A percentile compares a stretch with the other conserved stretches of the same genome.
Evolutionary conservation across 305 asterid species (phyloP).

Genomic region (Fraxinus sp.): DNA sequence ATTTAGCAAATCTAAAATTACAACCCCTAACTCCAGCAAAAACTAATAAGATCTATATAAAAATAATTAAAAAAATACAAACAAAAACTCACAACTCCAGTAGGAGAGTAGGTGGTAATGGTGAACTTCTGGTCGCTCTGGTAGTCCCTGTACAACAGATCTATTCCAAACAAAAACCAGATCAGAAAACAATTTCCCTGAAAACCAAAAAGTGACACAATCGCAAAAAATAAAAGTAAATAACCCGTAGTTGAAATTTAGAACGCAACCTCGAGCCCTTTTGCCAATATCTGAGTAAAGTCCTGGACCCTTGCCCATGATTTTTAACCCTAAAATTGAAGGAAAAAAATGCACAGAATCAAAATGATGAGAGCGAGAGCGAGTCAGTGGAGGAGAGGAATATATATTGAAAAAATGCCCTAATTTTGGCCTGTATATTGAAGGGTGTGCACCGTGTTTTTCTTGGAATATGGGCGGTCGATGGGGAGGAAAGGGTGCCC

Average conservation of each 20-base stretch:
- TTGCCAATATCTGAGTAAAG: slow-evolving; percentile 87
- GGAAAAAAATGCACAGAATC: slow-evolving; percentile 8
- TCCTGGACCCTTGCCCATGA: slow-evolving; percentile 86
- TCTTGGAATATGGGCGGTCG: slow-evolving; percentile 27
- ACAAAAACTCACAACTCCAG: slow-evolving; percentile 61
- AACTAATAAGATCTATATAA: slow-evolving; percentile 25
- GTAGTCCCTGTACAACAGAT: slow-evolving; percentile 77
- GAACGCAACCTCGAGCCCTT: slow-evolving; percentile 57
- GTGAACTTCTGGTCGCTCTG: slow-evolving; percentile 75
- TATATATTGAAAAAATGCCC: slow-evolving; percentile 31
- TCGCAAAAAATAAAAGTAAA: background rate
- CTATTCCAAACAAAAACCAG: slow-evolving; percentile 36
- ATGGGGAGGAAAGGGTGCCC: slow-evolving; percentile 1
- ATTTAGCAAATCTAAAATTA: background rate
- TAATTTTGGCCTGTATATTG: slow-evolving; percentile 21
- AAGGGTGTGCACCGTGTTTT: slow-evolving; percentile 5
- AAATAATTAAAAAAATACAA: background rate
- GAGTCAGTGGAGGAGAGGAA: background rate
- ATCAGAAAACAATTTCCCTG: background rate
- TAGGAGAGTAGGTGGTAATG: slow-evolving; percentile 56
- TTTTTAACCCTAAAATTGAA: slow-evolving; percentile 26
- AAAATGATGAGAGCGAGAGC: slow-evolving; percentile 14
- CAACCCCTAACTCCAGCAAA: slow-evolving; percentile 13
- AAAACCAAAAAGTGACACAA: background rate
- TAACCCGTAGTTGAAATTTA: background rate